These are phyloP conservation scores for Cryptococcus amylolentus DNA, from an alignment of 1,284 basidiomycete species.

Conservation along the genomic window DNA sequence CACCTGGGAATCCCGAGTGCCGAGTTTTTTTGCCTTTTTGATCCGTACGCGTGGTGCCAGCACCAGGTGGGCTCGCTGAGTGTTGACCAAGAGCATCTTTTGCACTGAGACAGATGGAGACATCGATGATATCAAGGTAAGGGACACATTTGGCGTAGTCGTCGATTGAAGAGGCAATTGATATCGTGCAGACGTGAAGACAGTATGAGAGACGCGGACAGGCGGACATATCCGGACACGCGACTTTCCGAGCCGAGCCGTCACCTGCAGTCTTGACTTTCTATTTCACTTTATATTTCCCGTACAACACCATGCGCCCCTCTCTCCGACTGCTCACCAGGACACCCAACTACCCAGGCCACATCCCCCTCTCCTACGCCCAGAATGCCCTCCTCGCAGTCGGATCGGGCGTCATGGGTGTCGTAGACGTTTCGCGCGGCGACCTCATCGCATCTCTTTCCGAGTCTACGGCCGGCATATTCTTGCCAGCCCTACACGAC, in stretches of 20 bases:
- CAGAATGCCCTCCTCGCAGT: slow-evolving; percentile 81
- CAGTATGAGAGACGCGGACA: no score
- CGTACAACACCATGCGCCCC: slow-evolving; percentile 1
- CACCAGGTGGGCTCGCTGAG: no score
- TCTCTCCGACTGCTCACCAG: slow-evolving; percentile 2
- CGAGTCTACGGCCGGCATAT: slow-evolving; percentile 80
- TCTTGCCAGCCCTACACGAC: slow-evolving; percentile 74
- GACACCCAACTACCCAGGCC: slow-evolving; percentile 58
- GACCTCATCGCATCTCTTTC: slow-evolving; percentile 91
- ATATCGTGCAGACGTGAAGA: no score
- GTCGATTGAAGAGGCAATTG: no score
- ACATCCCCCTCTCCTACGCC: slow-evolving; percentile 74
- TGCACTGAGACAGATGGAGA: no score
- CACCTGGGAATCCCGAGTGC: not conserved
- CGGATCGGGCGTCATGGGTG: slow-evolving; percentile 79
- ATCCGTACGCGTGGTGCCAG: no score
- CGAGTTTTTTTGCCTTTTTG: not conserved
- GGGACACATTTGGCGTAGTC: no score
- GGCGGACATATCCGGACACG: no score
- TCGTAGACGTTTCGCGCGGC: slow-evolving; percentile 77
- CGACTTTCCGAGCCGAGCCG: not conserved
- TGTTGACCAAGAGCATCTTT: no score
- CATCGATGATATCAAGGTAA: no score
- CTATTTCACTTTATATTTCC: not conserved
- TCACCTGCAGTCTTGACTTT: not conserved